Evolutionary conservation across 768 basidiomycete genomes (phyloP), one percentile per base, ranked within the genome.

Genomic region (Suillus ampliporus): DNA sequence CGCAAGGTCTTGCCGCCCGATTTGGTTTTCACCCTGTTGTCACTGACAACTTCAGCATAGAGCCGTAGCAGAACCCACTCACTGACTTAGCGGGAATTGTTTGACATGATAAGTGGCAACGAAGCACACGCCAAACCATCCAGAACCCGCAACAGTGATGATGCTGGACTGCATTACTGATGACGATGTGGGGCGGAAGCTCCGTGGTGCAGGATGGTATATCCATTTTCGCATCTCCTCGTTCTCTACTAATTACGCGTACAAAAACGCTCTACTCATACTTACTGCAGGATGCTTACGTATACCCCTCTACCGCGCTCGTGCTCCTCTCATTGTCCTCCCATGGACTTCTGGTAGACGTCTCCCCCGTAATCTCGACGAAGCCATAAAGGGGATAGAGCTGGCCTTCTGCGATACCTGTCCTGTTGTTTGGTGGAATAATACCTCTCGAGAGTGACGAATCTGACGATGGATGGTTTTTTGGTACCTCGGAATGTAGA

Each of bases 181-280:
- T 21, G 67, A 71, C 17, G 66, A 82, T 40, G 66, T 79, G 51
- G 84, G 84, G 51, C 76, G 75, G 60, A 89, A 89, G 74, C 65
- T 89, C 64, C 79, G 87, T 61, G 73, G 89, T 52, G 84, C 84
- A 28, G 88, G 87, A 67, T 77, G 84, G 88, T 89, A 72, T 62
- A 82, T 71, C 15, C 53, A 58, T 66, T 53, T 56, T 64, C 63
- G 61, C 56, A 62, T 64, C 53, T 40, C 53, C 60, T 48, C 56
- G 65, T 62, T 66, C 68, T 58, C 23, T 28, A 35, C 2, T 17
- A 31, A 14, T 64, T 61, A 46, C 64, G 56, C 46, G 54, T 51
- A 48, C 23, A 34, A 48, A 50, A 48, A 61, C 50, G 64, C 57
- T 64, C 21, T 62, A 34, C 41, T 60, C 60, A 35, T 1, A 43